These are phyloP conservation scores for Penicillium oxalicum DNA, from an alignment of 2,329 filamentous ascomycete genomes.

Conservation along the genomic window DNA sequence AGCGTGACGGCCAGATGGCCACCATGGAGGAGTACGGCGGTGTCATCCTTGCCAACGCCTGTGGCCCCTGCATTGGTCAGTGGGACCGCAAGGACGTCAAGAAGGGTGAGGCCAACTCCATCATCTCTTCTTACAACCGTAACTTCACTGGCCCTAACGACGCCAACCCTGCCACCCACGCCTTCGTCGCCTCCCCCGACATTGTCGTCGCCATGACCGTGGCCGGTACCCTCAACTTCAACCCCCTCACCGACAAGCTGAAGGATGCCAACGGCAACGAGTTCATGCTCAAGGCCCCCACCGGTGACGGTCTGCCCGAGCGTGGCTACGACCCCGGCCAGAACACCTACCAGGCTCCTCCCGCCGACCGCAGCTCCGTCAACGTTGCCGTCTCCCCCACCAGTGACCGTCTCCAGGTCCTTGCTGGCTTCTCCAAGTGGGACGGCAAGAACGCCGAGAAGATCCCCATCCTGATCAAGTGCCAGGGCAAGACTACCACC, in stretches of 20 bases:
- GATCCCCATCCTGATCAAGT: slow-evolving; percentile 93
- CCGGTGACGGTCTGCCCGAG: slow-evolving; percentile 71
- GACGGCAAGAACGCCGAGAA: slow-evolving; percentile 81
- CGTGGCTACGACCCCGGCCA: slow-evolving; percentile 83
- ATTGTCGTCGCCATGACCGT: slow-evolving; percentile 81
- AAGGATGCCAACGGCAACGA: slow-evolving; percentile 96
- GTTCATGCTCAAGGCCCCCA: slow-evolving; percentile 77
- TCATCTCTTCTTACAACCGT: slow-evolving; percentile 98
- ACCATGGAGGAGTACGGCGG: slow-evolving; percentile 85
- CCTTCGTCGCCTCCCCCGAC: slow-evolving; percentile 87
- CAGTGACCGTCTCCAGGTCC: slow-evolving; percentile 90
- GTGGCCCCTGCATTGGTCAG: slow-evolving; percentile 87
- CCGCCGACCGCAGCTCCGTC: slow-evolving; percentile 66
- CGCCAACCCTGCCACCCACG: slow-evolving; percentile 89
- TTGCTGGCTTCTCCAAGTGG: slow-evolving; percentile 81
- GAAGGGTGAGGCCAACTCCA: slow-evolving; percentile 94
- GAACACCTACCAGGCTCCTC: slow-evolving; percentile 94
- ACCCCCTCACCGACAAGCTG: slow-evolving; percentile 84
- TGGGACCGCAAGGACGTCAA: slow-evolving; percentile 92
- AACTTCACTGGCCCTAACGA: slow-evolving; percentile 99
- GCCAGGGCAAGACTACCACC: slow-evolving; percentile 91
- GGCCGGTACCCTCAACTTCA: slow-evolving; percentile 83
- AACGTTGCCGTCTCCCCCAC: slow-evolving; percentile 76
- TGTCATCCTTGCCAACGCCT: slow-evolving; percentile 87
- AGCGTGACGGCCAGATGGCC: slow-evolving; percentile 77